These are phyloP conservation scores for Vitis hybrid DNA, from an alignment of 177 flowering plant species.

Conservation along the genomic window DNA sequence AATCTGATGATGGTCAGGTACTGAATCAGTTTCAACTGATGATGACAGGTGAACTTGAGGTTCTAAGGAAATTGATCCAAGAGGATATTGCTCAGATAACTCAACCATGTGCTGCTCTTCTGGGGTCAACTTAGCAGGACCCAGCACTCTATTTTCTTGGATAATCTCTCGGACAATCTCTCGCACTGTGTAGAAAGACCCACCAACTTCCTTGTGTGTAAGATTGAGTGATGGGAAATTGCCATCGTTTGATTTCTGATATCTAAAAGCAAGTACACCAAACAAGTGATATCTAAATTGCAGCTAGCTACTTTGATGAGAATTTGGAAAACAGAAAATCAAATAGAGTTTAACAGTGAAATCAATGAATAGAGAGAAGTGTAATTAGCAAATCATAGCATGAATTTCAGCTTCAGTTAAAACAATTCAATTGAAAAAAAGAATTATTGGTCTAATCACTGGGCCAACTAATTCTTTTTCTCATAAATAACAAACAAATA, in stretches of 20 bases:
- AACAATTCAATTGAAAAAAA: too few species aligned
- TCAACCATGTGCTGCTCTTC: conserved; percentile 34
- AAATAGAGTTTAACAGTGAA: too few species aligned
- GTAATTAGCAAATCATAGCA: too few species aligned
- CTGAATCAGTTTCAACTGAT: conserved; percentile 25
- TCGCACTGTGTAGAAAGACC: conserved; percentile 90
- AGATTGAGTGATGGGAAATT: conserved; percentile 83
- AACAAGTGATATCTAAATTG: background rate
- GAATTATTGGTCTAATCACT: too few species aligned
- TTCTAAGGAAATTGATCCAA: conserved; percentile 52
- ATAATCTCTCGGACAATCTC: conserved; percentile 90
- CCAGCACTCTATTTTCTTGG: conserved; percentile 87
- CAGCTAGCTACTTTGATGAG: background rate
- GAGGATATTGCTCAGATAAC: conserved; percentile 35
- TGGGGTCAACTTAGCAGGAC: conserved; percentile 53
- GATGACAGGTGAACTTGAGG: conserved; percentile 33
- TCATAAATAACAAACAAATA: too few species aligned
- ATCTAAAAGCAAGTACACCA: conserved; percentile 44
- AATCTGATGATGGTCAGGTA: conserved; percentile 16
- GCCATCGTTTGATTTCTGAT: conserved; percentile 70
- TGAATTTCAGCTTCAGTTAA: too few species aligned
- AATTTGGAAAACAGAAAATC: background rate
- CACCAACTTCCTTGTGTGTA: conserved; percentile 97
- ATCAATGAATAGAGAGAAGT: too few species aligned
- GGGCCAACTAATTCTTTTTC: too few species aligned